phyloP scores from a whole-genome alignment of 2,329 filamentous ascomycete genomes.

The Fusarium sp. region DNA sequence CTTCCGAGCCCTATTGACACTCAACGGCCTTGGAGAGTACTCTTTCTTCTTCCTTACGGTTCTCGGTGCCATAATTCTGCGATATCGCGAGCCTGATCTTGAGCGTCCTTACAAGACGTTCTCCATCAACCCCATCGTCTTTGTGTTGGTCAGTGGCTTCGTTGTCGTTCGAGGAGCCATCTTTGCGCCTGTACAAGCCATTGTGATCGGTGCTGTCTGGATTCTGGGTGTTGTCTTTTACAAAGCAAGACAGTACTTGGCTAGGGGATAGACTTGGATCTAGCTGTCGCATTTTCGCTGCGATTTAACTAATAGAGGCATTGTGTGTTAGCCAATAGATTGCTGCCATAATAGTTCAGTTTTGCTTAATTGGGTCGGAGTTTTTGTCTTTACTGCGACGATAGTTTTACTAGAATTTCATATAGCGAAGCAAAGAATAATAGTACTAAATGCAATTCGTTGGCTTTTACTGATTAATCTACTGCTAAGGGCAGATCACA shows the following conservation, averaged over 20 bases:
- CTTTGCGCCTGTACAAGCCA: constrained; percentile 68
- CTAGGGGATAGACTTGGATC: constrained; percentile 3
- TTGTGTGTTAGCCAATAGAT: no score
- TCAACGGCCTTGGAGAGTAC: constrained; percentile 71
- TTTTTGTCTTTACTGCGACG: no score
- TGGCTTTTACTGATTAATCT: no score
- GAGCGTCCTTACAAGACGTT: constrained; percentile 68
- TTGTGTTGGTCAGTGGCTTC: constrained; percentile 70
- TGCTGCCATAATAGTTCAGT: no score
- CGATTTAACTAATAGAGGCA: no score
- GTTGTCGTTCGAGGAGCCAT: constrained; percentile 70
- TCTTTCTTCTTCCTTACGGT: constrained; percentile 75
- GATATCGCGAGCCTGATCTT: constrained; percentile 68
- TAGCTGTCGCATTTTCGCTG: no score
- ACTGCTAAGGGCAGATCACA: no score
- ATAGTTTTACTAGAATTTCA: no score
- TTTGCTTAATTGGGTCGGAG: no score
- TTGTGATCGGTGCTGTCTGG: constrained; percentile 66
- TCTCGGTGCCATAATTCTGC: constrained; percentile 68
- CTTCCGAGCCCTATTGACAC: constrained; percentile 72
- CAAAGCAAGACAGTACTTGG: constrained; percentile 25
- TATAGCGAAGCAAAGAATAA: no score
- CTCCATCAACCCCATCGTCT: constrained; percentile 64
- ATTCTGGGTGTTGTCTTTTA: constrained; percentile 62
- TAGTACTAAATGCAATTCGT: no score